phyloP scores from a whole-genome alignment of 2,329 filamentous ascomycete species.

The Neofusicoccum kwambonambiense region DNA sequence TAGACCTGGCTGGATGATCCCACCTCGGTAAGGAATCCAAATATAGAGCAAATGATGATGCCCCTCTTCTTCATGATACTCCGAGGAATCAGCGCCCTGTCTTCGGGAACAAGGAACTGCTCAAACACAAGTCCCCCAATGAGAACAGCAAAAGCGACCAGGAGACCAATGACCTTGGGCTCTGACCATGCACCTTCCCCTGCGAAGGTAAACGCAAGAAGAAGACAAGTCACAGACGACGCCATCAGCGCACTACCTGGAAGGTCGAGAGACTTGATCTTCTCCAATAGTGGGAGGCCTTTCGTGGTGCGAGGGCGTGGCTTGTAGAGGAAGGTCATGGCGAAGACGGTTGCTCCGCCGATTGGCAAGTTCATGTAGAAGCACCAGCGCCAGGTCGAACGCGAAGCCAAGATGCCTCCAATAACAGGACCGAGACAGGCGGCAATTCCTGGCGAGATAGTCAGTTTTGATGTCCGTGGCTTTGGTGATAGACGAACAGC shows the following conservation, averaged over 20 bases:
- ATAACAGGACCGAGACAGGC: not conserved
- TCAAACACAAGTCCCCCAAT: not conserved
- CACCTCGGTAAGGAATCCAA: not conserved
- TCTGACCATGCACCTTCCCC: not conserved
- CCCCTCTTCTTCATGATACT: not conserved
- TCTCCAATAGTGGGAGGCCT: not conserved
- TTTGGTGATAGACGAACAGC: not conserved
- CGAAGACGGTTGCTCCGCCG: not conserved
- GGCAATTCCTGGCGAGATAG: not conserved
- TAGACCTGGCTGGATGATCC: not conserved
- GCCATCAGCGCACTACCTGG: not conserved
- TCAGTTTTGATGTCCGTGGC: not conserved
- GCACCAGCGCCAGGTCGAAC: not conserved
- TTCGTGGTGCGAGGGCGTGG: not conserved
- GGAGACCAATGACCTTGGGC: not conserved
- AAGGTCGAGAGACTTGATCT: not conserved
- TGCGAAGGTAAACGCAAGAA: not conserved
- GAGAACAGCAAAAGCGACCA: not conserved
- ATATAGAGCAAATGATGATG: slow-evolving; percentile 1
- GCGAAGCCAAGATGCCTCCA: not conserved
- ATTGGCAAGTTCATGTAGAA: slow-evolving; percentile 7
- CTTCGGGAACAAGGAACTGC: not conserved
- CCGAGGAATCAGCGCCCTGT: not conserved
- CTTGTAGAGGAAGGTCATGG: not conserved
- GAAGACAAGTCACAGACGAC: not conserved